Evolutionary conservation across 2,329 filamentous ascomycete species (phyloP).

Genomic region (Gremmenia infestans): DNA sequence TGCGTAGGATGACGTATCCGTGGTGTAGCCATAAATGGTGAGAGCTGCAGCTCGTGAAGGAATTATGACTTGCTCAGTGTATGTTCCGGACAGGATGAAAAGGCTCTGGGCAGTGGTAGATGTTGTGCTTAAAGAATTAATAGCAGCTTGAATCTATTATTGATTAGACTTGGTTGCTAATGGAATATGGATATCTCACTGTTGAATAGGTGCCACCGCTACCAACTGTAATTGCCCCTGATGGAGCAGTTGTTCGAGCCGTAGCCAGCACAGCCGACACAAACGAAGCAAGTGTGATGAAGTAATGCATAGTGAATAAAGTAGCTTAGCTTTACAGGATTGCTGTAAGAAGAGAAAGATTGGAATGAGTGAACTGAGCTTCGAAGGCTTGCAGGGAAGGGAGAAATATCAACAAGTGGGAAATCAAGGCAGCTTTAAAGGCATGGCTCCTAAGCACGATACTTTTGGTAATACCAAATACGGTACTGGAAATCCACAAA

Average conservation of each 20-base stretch:
- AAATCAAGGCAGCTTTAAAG: neutral
- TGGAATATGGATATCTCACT: constrained; percentile 20
- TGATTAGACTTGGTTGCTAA: constrained; percentile 3
- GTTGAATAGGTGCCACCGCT: constrained; percentile 40
- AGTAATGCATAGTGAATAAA: constrained; percentile 23
- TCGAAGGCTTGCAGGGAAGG: neutral
- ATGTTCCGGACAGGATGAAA: constrained; percentile 52
- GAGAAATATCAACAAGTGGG: neutral
- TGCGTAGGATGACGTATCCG: constrained; percentile 40
- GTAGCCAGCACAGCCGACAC: constrained; percentile 24
- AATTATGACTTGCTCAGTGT: constrained; percentile 53
- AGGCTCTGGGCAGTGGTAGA: constrained; percentile 44
- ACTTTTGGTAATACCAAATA: neutral
- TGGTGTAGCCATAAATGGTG: constrained; percentile 51
- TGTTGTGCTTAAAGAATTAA: constrained; percentile 44
- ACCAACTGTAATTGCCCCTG: constrained; percentile 43
- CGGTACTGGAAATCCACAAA: too few relatives aligned
- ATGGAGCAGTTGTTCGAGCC: constrained; percentile 39
- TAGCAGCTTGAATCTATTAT: constrained; percentile 41
- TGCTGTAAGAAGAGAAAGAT: neutral
- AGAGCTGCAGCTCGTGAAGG: constrained; percentile 41
- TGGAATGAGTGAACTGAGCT: neutral
- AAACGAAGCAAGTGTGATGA: constrained; percentile 23
- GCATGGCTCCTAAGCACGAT: neutral
- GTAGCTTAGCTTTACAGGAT: neutral